These are phyloP conservation scores for Rhizopus stolonifer DNA, from an alignment of 371 early-diverging fungal genomes.

Conservation along the genomic window DNA sequence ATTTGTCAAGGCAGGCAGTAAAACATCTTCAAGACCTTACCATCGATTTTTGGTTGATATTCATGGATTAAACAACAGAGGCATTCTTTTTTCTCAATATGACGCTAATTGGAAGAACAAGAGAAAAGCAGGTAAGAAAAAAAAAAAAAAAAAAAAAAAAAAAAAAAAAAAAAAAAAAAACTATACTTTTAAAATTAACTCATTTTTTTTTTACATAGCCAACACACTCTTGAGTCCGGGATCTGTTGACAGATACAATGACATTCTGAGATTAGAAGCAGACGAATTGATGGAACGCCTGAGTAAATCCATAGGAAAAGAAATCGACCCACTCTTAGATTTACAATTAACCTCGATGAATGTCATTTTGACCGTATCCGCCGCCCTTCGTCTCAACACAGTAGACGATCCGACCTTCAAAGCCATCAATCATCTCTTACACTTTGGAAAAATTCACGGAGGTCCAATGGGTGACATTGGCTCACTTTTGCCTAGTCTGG, in stretches of 20 bases:
- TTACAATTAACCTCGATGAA: slow-evolving; percentile 11
- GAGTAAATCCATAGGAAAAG: neutral
- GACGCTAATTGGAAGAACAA: slow-evolving; percentile 1
- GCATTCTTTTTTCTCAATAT: slow-evolving; percentile 10
- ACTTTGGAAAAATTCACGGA: neutral
- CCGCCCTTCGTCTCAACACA: slow-evolving; percentile 2
- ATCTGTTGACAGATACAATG: slow-evolving; percentile 7
- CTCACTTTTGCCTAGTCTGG: slow-evolving; percentile 17
- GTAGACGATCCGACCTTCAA: slow-evolving; percentile 10
- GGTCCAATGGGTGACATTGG: slow-evolving; percentile 15
- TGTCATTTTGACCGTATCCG: slow-evolving; percentile 1
- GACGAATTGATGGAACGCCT: neutral
- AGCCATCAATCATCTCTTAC: neutral
- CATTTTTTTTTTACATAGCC: slow-evolving; percentile 9
- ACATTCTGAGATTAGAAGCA: slow-evolving; percentile 1
- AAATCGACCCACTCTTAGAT: slow-evolving; percentile 3
- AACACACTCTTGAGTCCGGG: slow-evolving; percentile 3
- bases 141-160: no score
- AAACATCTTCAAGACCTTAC: slow-evolving; percentile 10
- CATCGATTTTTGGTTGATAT: neutral
- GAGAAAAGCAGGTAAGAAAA: slow-evolving; percentile 6
- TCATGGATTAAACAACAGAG: slow-evolving; percentile 1
- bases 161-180: neutral
- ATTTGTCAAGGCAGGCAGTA: slow-evolving; percentile 16
- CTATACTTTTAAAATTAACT: neutral